Evolutionary conservation across 192 early-diverging fungal species (phyloP), one percentile per base, ranked within the genome.

Genomic region (Gamsiella multidivaricata): DNA sequence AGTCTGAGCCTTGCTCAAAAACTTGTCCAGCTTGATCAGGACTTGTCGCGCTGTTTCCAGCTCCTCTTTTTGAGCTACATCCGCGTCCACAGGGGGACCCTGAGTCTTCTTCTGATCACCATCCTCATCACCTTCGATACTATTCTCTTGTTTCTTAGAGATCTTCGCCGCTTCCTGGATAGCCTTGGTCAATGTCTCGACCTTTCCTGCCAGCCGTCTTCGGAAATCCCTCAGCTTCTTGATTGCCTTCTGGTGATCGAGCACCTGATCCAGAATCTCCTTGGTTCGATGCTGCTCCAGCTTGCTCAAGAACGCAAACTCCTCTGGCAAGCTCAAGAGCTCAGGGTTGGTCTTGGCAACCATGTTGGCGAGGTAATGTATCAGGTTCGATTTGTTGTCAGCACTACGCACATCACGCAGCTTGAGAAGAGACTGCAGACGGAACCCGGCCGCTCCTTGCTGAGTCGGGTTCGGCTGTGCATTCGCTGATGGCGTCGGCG

Each of bases 321-420:
- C 20, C 0, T 68, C 74, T 8, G 74, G 74, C 39, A 78, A 49
- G 29, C 25, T 69, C 54, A 69, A 50, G 0, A 78, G 23, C 45
- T 78, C 74, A 3, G 74, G 74, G 47, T 78, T 78, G 51, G 51
- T 69, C 28, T 64, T 59, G 17, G 74, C 53, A 8, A 78, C 74
- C 74, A 78, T 69, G 17, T 54, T 78, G 10, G 74, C 74, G 11
- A 78, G 61, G 32, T 78, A 78, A 28, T 78, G 65, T 66, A 78
- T 78, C 31, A 78, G 20, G 39, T 78, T 78, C 3, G 65, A 78
- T 17, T 78, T 78, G 74, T 63, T 69, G 43, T 78, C 74, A 8
- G 64, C 31, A 58, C 65, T 69, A 11, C 74, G 58, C 46, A 78
- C 74, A 34, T 78, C 74, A 4, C 74, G 54, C 3, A 78, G 66